Percentiles rank a stretch among this genome's conserved stretches.
Conservation (phyloP, 169 alveolate genomes). For the Neospora caninum region DNA sequence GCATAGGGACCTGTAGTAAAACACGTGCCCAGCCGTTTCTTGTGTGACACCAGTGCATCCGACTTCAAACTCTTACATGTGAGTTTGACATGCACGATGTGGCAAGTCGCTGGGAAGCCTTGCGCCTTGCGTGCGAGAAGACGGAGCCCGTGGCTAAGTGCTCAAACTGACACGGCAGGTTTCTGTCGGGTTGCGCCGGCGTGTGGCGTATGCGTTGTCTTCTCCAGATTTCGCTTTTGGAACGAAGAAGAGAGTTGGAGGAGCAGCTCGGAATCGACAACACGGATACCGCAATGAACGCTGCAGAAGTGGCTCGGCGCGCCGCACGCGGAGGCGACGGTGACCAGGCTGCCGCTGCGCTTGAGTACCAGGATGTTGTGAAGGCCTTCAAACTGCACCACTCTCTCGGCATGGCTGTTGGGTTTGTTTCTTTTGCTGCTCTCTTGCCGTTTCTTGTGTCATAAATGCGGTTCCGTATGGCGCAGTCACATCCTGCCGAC, state of each 20-base stretch:
- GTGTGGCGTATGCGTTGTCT: background rate
- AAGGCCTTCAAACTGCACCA: conserved; percentile 49
- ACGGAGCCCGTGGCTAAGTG: too few relatives aligned
- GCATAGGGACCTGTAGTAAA: too few relatives aligned
- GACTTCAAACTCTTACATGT: too few relatives aligned
- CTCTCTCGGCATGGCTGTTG: conserved; percentile 58
- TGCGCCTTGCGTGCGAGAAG: too few relatives aligned
- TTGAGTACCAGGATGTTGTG: conserved; percentile 37
- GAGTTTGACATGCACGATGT: too few relatives aligned
- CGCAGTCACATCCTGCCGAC: background rate
- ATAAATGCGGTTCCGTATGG: background rate
- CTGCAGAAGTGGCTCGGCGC: conserved; percentile 42
- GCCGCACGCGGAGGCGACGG: conserved; percentile 48
- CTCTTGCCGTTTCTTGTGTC: conserved; percentile 59
- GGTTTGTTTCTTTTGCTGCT: conserved; percentile 41
- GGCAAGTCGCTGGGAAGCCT: too few relatives aligned
- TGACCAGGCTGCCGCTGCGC: conserved; percentile 51
- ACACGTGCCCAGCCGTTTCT: too few relatives aligned
- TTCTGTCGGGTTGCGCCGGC: too few relatives aligned
- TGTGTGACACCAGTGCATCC: too few relatives aligned
- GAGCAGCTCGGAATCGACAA: conserved; percentile 53
- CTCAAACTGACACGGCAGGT: too few relatives aligned
- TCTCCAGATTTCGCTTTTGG: conserved; percentile 45
- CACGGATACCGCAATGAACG: conserved; percentile 44
- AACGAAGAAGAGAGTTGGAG: conserved; percentile 35